phyloP scores from a whole-genome alignment of 148 eudicot species.

The Pouteria glomerata region DNA sequence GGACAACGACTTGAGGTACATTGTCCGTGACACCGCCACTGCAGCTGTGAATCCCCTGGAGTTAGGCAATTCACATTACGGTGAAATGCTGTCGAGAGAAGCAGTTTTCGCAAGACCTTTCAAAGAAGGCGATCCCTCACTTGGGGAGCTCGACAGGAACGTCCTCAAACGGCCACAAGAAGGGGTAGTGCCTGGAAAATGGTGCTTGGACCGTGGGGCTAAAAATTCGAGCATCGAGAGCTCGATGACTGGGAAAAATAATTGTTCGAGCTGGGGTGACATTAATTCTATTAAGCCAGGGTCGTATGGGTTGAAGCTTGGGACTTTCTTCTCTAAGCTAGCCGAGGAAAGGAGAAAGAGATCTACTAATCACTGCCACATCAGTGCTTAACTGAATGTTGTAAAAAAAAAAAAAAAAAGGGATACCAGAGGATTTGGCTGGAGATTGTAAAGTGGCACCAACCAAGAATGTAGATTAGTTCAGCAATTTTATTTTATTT shows the following conservation, averaged over 20 bases:
- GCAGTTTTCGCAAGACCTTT: slow-evolving; percentile 26
- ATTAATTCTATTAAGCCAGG: slow-evolving; percentile 25
- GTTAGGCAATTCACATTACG: not conserved
- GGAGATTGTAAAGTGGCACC: too few species aligned
- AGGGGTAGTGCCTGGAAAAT: slow-evolving; percentile 25
- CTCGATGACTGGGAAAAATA: not conserved
- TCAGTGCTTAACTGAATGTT: not conserved
- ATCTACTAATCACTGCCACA: slow-evolving; percentile 13
- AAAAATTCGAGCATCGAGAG: not conserved
- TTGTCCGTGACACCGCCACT: not conserved
- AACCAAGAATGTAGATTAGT: too few species aligned
- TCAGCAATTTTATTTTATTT: too few species aligned
- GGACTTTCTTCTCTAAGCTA: slow-evolving; percentile 4
- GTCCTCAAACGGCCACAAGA: slow-evolving; percentile 18
- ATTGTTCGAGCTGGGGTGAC: slow-evolving; percentile 25
- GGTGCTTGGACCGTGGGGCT: slow-evolving; percentile 23
- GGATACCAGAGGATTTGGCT: not conserved
- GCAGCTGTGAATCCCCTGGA: not conserved
- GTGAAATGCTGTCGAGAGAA: slow-evolving; percentile 6
- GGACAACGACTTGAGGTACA: slow-evolving; percentile 25
- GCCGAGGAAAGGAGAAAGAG: not conserved
- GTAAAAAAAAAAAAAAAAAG: not conserved
- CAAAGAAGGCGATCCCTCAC: slow-evolving; percentile 13
- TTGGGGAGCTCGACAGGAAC: slow-evolving; percentile 17
- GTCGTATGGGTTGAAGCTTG: slow-evolving; percentile 22